Conservation (phyloP, 2,329 filamentous ascomycete genomes). For the Fusarium buxicola region DNA sequence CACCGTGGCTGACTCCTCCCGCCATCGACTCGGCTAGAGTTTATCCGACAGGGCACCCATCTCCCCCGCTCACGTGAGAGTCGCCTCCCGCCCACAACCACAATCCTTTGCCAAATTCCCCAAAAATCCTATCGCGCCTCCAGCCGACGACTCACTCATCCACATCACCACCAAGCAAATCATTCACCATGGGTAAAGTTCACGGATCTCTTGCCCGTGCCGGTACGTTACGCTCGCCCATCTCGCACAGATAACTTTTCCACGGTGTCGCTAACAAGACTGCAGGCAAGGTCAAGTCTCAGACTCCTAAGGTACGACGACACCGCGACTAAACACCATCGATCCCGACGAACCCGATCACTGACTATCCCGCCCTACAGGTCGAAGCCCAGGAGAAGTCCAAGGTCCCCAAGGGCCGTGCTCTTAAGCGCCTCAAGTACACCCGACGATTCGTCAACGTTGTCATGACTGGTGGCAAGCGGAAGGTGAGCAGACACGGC, state of each 20-base stretch:
- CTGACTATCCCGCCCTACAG: conserved; percentile 58
- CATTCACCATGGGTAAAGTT: conserved; percentile 85
- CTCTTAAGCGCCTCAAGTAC: conserved; percentile 96
- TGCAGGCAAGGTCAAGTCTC: conserved; percentile 97
- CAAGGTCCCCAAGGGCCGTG: conserved; percentile 96
- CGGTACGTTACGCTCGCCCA: conserved; percentile 52
- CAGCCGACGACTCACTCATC: conserved; percentile 48
- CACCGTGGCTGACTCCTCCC: not conserved
- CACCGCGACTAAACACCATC: conserved; percentile 32
- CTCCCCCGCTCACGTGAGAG: conserved; percentile 53
- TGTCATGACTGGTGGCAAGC: conserved; percentile 96
- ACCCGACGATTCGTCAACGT: conserved; percentile 99
- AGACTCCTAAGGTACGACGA: conserved; percentile 84
- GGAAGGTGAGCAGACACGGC: conserved; percentile 76
- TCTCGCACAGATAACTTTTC: conserved; percentile 13
- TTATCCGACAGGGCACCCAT: conserved; percentile 53
- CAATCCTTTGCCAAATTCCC: conserved; percentile 55
- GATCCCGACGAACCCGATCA: conserved; percentile 45
- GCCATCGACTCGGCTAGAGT: conserved; percentile 34
- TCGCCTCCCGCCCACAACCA: conserved; percentile 53
- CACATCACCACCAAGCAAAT: conserved; percentile 54
- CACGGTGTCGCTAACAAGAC: conserved; percentile 62
- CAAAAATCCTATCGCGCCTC: conserved; percentile 49
- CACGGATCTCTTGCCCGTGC: conserved; percentile 95
- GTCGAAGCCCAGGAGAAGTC: conserved; percentile 94